Base-by-base conservation (phyloP, 768 basidiomycete genomes). In the Auricularia heimuer region DNA sequence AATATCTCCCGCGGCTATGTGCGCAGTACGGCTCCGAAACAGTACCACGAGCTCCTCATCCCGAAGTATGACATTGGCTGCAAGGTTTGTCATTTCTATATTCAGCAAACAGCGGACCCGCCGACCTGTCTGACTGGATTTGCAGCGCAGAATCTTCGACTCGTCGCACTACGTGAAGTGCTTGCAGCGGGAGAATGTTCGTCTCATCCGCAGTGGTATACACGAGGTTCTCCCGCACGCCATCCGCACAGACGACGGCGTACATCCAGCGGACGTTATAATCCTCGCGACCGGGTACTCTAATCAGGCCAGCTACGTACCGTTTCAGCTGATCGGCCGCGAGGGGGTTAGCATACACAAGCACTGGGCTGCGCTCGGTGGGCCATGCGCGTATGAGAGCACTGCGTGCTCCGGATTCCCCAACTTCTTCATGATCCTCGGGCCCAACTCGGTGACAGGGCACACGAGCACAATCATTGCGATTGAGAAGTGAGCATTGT, bases 401-500 rank as follows among this genome's bases (percentile, higher is more conserved):
- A 62, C 62, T 8, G 44, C 63, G 7, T 47, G 67, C 14, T 29
- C 56, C 39, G 63, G 62, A 4, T 68, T 67, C 63, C 68, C 68
- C 8, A 68, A 68, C 61, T 67, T 68, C 35, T 62, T 64, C 45
- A 66, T 68, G 47, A 21, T 71, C 11, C 68, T 66, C 65, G 72
- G 72, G 0, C 71, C 72, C 4, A 71, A 71, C 37, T 60, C 65
- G 3, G 65, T 67, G 1, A 71, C 71, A 3, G 71, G 71, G 0
- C 70, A 71, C 62, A 69, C 67, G 6, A 69, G 67, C 24, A 70
- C 70, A 37, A 69, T 73, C 21, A 67, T 69, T 47, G 69, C 71
- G 24, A 62, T 65, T 47, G 66, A 65, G 36, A 65, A 65, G 54
- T 63, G 35, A 60, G 56, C 56, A 7, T 24, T 10, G 18, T 10